phyloP scores from a whole-genome alignment of 2,329 filamentous ascomycete genomes.

The Grosmannia huntii region DNA sequence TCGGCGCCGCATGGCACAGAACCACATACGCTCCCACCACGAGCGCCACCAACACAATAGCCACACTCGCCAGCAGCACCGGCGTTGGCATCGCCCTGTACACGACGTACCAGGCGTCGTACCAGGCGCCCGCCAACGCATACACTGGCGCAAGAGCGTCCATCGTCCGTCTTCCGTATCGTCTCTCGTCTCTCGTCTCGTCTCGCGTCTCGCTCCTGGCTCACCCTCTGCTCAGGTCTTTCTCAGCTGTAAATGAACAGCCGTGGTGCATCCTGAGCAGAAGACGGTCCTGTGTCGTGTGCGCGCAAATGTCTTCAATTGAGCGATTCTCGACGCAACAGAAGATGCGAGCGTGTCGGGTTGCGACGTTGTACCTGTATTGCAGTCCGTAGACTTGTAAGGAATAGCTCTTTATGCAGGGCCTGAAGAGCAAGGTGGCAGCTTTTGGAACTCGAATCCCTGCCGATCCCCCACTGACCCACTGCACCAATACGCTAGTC shows the following conservation, averaged over 20 bases:
- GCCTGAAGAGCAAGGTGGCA: slow-evolving; percentile 1
- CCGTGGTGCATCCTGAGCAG: not conserved
- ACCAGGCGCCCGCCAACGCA: slow-evolving; percentile 2
- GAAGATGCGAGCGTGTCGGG: not conserved
- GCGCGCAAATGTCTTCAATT: too few relatives aligned
- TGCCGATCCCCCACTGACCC: not conserved
- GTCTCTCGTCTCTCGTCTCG: not conserved
- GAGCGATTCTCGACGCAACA: too few relatives aligned
- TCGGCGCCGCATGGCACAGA: slow-evolving; percentile 65
- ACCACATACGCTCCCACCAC: slow-evolving; percentile 34
- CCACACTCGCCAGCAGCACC: slow-evolving; percentile 9
- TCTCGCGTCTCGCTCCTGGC: not conserved
- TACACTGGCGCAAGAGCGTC: not conserved
- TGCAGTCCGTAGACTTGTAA: not conserved
- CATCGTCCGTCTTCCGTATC: slow-evolving; percentile 1
- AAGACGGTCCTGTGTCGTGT: not conserved
- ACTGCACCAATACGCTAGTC: not conserved
- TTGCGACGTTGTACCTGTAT: not conserved
- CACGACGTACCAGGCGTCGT: slow-evolving; percentile 1
- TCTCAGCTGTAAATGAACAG: not conserved
- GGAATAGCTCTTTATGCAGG: not conserved
- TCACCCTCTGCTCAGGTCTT: not conserved
- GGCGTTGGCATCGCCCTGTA: slow-evolving; percentile 7
- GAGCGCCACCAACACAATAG: slow-evolving; percentile 16
- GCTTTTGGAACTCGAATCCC: not conserved